Conservation (phyloP, 2,329 filamentous ascomycete species). For the Ceratocystis huliohia region DNA sequence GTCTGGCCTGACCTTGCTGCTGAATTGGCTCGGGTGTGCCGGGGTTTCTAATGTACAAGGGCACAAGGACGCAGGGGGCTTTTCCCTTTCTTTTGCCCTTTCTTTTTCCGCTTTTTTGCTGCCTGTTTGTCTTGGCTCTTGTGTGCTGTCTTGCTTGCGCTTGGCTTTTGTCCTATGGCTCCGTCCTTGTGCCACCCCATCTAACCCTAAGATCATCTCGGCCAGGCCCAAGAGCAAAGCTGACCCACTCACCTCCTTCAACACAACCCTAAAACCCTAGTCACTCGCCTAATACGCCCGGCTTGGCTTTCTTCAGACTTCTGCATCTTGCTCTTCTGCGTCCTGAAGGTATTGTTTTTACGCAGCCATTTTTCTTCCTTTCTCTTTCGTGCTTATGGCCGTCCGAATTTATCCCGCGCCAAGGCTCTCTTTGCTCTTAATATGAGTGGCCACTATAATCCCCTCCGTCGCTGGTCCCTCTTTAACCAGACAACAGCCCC, state of each 20-base stretch:
- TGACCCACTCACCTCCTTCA: not conserved
- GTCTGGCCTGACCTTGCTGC: not conserved
- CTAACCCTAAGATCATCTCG: not conserved
- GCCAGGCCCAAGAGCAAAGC: not conserved
- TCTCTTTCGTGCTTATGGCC: not conserved
- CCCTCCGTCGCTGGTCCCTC: slow-evolving; percentile 1
- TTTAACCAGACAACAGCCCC: not conserved
- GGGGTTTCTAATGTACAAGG: not conserved
- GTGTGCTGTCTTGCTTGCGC: no score
- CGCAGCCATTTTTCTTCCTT: not conserved
- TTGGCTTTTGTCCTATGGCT: not conserved
- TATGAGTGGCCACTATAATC: not conserved
- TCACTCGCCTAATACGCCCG: not conserved
- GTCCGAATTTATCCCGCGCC: not conserved
- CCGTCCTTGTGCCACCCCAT: not conserved
- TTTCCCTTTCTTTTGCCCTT: no score
- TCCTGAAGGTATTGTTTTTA: no score
- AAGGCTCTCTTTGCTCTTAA: not conserved
- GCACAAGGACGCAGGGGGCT: not conserved
- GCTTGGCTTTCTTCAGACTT: not conserved
- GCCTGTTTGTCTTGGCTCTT: no score
- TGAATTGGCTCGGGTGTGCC: not conserved
- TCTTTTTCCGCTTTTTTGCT: no score
- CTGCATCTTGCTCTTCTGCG: not conserved
- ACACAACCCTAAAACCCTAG: not conserved